These are phyloP conservation scores for Actinidia chinensis DNA, from an alignment of 179 eudicot species.

Conservation along the genomic window DNA sequence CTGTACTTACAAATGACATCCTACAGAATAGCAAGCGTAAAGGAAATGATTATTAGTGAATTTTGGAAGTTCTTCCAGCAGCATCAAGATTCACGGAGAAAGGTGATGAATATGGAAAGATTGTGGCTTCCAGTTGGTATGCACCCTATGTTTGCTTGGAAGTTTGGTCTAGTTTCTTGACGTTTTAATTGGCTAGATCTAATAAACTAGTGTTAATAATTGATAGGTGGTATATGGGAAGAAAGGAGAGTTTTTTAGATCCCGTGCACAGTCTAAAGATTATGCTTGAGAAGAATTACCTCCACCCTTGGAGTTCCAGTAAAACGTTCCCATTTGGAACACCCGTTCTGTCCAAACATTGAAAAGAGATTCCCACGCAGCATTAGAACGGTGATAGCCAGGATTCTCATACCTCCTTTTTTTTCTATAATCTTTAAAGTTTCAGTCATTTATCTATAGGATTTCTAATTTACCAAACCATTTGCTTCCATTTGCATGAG, in stretches of 20 bases:
- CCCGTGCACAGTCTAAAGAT: slow-evolving; percentile 64
- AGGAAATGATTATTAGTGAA: slow-evolving; percentile 91
- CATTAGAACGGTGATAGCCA: slow-evolving; percentile 67
- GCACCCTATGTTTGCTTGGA: slow-evolving; percentile 17
- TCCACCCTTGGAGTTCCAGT: slow-evolving; percentile 75
- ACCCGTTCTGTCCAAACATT: slow-evolving; percentile 76
- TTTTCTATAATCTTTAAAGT: too few relatives aligned
- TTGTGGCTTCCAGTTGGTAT: slow-evolving; percentile 79
- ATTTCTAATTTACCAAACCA: not conserved
- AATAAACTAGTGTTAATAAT: slow-evolving; percentile 12
- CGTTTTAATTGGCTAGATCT: slow-evolving; percentile 15
- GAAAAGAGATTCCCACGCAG: slow-evolving; percentile 84
- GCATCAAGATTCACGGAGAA: slow-evolving; percentile 72
- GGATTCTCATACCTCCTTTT: not conserved
- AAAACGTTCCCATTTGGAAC: too few relatives aligned
- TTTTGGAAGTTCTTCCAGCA: slow-evolving; percentile 96
- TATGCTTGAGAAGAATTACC: slow-evolving; percentile 77
- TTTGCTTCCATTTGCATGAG: not conserved
- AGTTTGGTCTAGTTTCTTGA: slow-evolving; percentile 10
- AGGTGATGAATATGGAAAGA: slow-evolving; percentile 77
- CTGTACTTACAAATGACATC: slow-evolving; percentile 94
- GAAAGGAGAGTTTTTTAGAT: slow-evolving; percentile 90
- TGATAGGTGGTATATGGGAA: slow-evolving; percentile 82
- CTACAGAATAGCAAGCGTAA: slow-evolving; percentile 95
- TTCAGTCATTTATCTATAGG: too few relatives aligned